phyloP scores from a whole-genome alignment of 305 asterid species.

The Euphrasia arctica region DNA sequence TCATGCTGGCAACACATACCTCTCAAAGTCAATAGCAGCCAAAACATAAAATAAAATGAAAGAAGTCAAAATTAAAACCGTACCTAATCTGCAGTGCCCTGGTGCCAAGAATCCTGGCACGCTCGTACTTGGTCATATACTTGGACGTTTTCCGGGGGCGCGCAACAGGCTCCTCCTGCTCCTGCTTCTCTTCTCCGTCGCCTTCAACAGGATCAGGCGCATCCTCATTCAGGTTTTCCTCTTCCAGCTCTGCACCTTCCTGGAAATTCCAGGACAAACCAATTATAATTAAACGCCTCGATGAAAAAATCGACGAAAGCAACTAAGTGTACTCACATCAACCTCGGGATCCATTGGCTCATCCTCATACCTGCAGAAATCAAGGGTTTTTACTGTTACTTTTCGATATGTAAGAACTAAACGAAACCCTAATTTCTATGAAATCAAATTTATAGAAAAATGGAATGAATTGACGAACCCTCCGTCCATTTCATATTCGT shows the following conservation, averaged over 20 bases:
- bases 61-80: background rate
- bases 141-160: conserved; percentile 76
- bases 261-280: conserved; percentile 23
- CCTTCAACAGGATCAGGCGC: conserved; percentile 43
- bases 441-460: background rate
- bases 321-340: conserved; percentile 41
- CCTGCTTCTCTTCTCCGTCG: conserved; percentile 49
- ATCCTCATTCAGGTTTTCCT: conserved; percentile 38
- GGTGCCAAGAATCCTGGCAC: conserved; percentile 77
- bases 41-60: conserved; percentile 4
- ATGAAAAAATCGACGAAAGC: background rate
- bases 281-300: conserved; percentile 1
- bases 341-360: conserved; percentile 75
- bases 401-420: background rate
- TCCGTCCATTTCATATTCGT: conserved; percentile 79
- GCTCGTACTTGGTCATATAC: conserved; percentile 81
- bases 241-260: conserved; percentile 75
- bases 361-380: conserved; percentile 56
- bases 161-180: conserved; percentile 44
- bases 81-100: conserved; percentile 83
- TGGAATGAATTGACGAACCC: conserved; percentile 39
- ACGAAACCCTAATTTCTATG: conserved; percentile 20
- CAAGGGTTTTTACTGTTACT: conserved; percentile 9
- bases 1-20: conserved; percentile 42
- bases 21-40: conserved; percentile 11